Evolutionary conservation across 176 grass and related monocot genomes (phyloP), one percentile per base, ranked within the genome.

Genomic region (Eragrostis curvula): DNA sequence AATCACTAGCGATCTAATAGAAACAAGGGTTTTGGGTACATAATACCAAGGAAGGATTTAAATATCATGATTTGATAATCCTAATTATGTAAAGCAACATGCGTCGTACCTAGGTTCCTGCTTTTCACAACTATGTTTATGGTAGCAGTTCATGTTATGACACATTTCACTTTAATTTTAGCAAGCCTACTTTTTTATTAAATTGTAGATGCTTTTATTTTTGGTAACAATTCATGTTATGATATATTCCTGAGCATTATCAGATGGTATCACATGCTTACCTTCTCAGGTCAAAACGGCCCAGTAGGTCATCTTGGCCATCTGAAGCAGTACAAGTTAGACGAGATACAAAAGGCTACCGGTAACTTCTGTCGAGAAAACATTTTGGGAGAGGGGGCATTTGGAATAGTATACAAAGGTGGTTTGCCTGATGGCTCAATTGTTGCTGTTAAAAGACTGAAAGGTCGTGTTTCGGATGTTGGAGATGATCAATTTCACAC

Each of bases 351-450:
- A 79, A 78, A 73, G 43, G 95, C 88, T 64, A 97, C 95, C 68
- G 84, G 81, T 50, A 91, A 94, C 66, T 97, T 97, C 67, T 89
- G 11, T 65, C 74, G 24, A 43, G 92, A 61, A 59, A 94, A 94
- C 78, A 94, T 97, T 81, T 77, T 97, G 50, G 95, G 95, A 47
- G 82, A 92, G 43, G 95, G 95, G 25, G 90, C 90, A 80, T 97
- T 89, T 83, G 95, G 92, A 75, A 68, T 94, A 59, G 95, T 97
- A 9, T 94, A 94, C 73, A 92, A 77, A 81, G 92, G 84, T 57
- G 77, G 55, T 59, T 89, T 97, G 52, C 73, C 77, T 23, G 88
- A 91, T 75, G 81, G 88, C 16, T 58, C 84, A 12, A 66, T 76
- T 39, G 81, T 90, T 17, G 95, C 95, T 77, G 88, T 94, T 23